Conservation (phyloP, 2,329 filamentous ascomycete genomes). For the Colletotrichum tropicale region DNA sequence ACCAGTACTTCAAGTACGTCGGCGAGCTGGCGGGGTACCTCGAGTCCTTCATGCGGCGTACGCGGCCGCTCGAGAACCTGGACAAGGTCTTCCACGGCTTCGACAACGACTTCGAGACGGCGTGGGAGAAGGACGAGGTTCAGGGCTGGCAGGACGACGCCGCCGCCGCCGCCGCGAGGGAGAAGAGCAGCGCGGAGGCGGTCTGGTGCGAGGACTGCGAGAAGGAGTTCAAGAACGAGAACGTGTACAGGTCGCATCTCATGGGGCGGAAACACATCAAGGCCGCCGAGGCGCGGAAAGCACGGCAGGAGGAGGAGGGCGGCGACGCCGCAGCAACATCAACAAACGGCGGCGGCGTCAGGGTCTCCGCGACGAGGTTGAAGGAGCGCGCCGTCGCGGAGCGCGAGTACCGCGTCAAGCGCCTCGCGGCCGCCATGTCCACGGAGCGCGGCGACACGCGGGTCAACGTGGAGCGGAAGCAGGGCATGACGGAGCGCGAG, state of each 20-base stretch:
- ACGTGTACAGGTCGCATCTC: conserved; percentile 90
- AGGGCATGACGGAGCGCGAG: conserved; percentile 97
- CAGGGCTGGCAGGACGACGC: conserved; percentile 75
- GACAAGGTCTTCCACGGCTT: conserved; percentile 78
- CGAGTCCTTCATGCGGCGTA: conserved; percentile 85
- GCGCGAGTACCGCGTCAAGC: conserved; percentile 82
- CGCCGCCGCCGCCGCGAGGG: conserved; percentile 37
- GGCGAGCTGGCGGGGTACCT: conserved; percentile 81
- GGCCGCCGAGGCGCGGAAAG: conserved; percentile 70
- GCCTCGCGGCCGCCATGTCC: conserved; percentile 81
- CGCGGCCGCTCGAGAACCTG: conserved; percentile 83
- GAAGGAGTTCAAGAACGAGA: conserved; percentile 94
- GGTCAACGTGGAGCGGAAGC: conserved; percentile 93
- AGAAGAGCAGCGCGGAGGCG: conserved; percentile 58
- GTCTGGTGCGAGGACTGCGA: conserved; percentile 92
- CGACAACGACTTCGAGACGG: conserved; percentile 81
- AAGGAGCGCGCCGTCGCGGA: conserved; percentile 93
- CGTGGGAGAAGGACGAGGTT: conserved; percentile 82
- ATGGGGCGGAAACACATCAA: conserved; percentile 92
- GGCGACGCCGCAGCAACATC: conserved; percentile 27
- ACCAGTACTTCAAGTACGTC: conserved; percentile 91
- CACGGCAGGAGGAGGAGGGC: conserved; percentile 45
- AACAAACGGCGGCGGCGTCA: conserved; percentile 27
- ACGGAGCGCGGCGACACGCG: conserved; percentile 87
- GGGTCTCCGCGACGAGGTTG: conserved; percentile 56